Conservation (phyloP, 2,329 filamentous ascomycete genomes). For the Venturia oleaginea region DNA sequence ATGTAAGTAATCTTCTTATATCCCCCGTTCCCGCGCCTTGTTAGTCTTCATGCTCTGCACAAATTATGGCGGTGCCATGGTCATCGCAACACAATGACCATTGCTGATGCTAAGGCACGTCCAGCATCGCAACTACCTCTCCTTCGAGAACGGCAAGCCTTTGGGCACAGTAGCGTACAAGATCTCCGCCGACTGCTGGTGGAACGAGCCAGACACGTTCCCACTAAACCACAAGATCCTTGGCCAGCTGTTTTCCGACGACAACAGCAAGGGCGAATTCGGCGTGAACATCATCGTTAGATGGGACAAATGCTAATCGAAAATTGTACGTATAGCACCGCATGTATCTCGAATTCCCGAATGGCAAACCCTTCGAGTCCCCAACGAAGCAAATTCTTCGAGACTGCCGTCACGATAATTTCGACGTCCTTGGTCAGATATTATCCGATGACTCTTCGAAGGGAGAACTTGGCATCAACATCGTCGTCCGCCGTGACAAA, state of each 20-base stretch:
- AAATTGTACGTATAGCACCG: not conserved
- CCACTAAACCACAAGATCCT: not conserved
- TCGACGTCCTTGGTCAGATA: not conserved
- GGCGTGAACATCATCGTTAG: not conserved
- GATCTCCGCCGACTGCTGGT: not conserved
- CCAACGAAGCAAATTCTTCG: not conserved
- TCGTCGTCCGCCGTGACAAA: not conserved
- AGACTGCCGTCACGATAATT: not conserved
- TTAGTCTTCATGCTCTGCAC: not conserved
- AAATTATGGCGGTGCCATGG: not conserved
- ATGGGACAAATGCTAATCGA: not conserved
- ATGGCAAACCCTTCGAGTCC: not conserved
- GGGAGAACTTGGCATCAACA: not conserved
- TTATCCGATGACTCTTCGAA: not conserved
- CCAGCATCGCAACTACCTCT: not conserved
- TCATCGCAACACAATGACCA: not conserved
- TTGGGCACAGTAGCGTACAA: not conserved
- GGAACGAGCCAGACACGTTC: no score
- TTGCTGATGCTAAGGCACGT: not conserved
- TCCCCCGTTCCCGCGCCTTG: not conserved
- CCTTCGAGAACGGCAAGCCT: not conserved
- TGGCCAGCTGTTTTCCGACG: not conserved
- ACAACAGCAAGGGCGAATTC: not conserved
- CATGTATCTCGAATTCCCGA: not conserved
- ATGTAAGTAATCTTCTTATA: not conserved